Percentiles rank a stretch among this genome's conserved stretches.
Conservation (phyloP, 164 flowering plant species). For the Euptelea pleiosperma region DNA sequence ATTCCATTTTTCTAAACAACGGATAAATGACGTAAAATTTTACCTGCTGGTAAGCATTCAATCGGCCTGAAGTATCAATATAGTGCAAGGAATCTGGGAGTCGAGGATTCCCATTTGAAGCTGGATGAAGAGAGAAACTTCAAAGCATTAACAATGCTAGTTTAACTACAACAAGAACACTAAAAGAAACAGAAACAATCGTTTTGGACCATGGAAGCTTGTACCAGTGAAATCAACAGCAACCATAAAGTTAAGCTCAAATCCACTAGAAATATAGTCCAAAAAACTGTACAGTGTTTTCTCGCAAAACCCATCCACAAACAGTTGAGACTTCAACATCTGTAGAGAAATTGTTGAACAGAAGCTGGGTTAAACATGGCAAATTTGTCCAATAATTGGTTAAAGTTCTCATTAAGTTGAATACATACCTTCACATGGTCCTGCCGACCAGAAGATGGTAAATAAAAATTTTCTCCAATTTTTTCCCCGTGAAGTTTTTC, state of each 20-base stretch:
- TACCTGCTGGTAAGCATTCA: slow-evolving; percentile 92
- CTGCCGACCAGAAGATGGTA: slow-evolving; percentile 34
- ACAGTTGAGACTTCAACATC: slow-evolving; percentile 75
- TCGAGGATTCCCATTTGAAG: slow-evolving; percentile 87
- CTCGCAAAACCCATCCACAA: slow-evolving; percentile 65
- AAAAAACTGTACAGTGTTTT: slow-evolving; percentile 63
- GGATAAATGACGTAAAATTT: neutral
- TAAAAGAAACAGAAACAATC: neutral
- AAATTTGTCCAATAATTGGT: neutral
- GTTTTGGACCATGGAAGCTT: neutral
- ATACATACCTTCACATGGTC: slow-evolving; percentile 52
- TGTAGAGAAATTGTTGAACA: slow-evolving; percentile 14
- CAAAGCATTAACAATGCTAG: slow-evolving; percentile 8
- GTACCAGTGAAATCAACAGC: slow-evolving; percentile 96
- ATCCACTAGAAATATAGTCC: slow-evolving; percentile 89
- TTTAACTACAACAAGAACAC: neutral
- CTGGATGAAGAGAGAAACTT: slow-evolving; percentile 29
- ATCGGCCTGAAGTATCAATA: slow-evolving; percentile 68
- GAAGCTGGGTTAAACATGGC: neutral
- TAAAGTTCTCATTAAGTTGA: neutral
- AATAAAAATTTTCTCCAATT: slow-evolving; percentile 48
- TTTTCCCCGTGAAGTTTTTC: slow-evolving; percentile 52
- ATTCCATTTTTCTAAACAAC: too few species aligned
- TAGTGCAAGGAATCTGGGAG: slow-evolving; percentile 75
- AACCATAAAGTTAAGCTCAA: slow-evolving; percentile 92